Conservation (phyloP, 305 asterid species). For the Fraxinus velutina region DNA sequence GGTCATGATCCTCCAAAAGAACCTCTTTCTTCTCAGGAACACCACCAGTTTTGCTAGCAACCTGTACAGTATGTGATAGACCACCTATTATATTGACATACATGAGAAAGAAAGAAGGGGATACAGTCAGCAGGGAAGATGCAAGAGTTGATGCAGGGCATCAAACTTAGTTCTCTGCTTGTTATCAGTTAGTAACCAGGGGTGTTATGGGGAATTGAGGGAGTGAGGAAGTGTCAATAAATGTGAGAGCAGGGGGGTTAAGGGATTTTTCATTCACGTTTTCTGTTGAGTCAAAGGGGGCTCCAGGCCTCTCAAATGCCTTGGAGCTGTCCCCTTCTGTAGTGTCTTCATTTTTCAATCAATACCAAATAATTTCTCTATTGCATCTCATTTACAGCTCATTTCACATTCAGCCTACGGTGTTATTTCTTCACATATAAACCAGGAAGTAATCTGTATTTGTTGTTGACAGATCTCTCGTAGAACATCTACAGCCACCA, state of each 20-base stretch:
- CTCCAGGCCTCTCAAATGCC: not conserved
- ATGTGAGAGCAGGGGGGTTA: not conserved
- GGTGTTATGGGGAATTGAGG: not conserved
- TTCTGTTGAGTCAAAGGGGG: not conserved
- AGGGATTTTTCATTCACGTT: not conserved
- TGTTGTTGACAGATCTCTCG: not conserved
- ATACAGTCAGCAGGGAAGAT: not conserved
- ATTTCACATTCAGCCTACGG: not conserved
- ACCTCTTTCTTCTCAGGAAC: conserved; percentile 90
- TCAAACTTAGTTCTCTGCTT: not conserved
- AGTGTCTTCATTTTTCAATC: not conserved
- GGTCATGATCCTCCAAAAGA: conserved; percentile 97
- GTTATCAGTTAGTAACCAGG: not conserved
- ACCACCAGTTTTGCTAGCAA: conserved; percentile 77
- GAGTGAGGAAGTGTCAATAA: not conserved
- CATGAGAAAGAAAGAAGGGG: not conserved
- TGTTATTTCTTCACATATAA: not conserved
- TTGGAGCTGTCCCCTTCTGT: not conserved
- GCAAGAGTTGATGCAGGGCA: not conserved
- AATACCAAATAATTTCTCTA: not conserved
- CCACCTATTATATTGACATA: not conserved
- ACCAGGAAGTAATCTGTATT: not conserved
- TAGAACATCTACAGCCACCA: not conserved
- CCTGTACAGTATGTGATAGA: conserved; percentile 36
- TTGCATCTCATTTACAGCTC: not conserved